Conservation (phyloP, 805 yeast species). For the Starmerella ratchasimensis region DNA sequence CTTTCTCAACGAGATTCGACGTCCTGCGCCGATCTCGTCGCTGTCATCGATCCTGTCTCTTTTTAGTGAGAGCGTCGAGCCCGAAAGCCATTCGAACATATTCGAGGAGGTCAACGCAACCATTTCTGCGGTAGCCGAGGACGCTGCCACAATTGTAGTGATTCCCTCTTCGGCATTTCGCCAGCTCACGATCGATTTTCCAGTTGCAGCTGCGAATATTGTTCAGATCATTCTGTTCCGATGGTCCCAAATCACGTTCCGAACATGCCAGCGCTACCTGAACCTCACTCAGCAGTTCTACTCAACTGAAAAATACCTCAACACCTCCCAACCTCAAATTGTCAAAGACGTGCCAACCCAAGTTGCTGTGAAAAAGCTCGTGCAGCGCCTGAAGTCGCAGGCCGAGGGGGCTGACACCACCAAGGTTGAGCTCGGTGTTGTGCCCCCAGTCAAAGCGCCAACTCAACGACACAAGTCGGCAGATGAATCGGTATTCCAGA, state of each 20-base stretch:
- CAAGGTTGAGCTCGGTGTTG: too few species aligned
- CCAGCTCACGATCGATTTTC: constrained; percentile 57
- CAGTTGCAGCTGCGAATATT: constrained; percentile 83
- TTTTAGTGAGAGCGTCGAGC: constrained; percentile 38
- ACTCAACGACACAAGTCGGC: too few species aligned
- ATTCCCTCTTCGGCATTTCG: constrained; percentile 77
- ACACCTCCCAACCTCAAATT: constrained; percentile 22
- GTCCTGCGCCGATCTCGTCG: constrained; percentile 77
- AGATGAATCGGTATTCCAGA: too few species aligned
- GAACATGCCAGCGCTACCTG: constrained; percentile 73
- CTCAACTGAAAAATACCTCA: constrained; percentile 57
- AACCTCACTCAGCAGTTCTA: constrained; percentile 74
- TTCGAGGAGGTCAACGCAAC: constrained; percentile 22
- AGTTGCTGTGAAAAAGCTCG: background rate
- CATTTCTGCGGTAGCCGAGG: constrained; percentile 61
- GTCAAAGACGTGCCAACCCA: too few species aligned
- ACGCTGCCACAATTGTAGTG: constrained; percentile 73
- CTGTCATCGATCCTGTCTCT: constrained; percentile 65
- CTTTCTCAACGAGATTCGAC: constrained; percentile 61
- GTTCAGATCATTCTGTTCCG: constrained; percentile 84
- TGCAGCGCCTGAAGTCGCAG: too few species aligned
- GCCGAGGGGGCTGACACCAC: too few species aligned
- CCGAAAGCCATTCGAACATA: constrained; percentile 12
- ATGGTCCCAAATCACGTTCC: constrained; percentile 78
- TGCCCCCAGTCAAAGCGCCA: too few species aligned